Percentiles rank a stretch among this genome's conserved stretches.
Evolutionary conservation across 2,329 filamentous ascomycete genomes (phyloP).

Genomic region (Fonsecaea pugnacius): DNA sequence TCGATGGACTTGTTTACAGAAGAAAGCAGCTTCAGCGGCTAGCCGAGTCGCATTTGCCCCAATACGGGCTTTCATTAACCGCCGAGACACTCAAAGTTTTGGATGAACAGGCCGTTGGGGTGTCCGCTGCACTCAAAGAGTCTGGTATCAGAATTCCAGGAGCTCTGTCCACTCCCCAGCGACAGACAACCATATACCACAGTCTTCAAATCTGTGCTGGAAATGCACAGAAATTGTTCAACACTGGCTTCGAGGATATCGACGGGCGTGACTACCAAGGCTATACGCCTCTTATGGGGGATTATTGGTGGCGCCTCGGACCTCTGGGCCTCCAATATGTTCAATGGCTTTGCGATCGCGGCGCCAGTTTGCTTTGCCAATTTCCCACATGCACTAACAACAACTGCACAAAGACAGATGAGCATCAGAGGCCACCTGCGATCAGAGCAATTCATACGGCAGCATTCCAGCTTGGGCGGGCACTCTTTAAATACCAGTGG

Average conservation of each 20-base stretch:
- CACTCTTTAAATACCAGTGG: not conserved
- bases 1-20: constrained; percentile 2
- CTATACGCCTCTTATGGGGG: constrained; percentile 4
- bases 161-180: not conserved
- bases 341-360: constrained; percentile 8
- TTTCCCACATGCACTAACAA: not conserved
- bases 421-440: constrained; percentile 8
- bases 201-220: not conserved
- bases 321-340: not conserved
- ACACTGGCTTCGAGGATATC: constrained; percentile 6
- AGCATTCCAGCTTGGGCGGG: not conserved
- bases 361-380: not conserved
- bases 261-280: not conserved
- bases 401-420: not conserved
- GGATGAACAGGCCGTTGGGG: constrained; percentile 6
- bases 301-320: not conserved
- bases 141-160: not conserved
- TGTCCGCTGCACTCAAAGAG: not conserved
- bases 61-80: not conserved
- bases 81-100: not conserved
- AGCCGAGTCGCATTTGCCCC: not conserved
- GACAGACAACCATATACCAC: constrained; percentile 11
- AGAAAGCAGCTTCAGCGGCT: constrained; percentile 11
- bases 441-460: constrained; percentile 2
- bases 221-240: constrained; percentile 1